Evolutionary conservation across 164 flowering plant species (phyloP).

Genomic region (Stephania yunnanensis): DNA sequence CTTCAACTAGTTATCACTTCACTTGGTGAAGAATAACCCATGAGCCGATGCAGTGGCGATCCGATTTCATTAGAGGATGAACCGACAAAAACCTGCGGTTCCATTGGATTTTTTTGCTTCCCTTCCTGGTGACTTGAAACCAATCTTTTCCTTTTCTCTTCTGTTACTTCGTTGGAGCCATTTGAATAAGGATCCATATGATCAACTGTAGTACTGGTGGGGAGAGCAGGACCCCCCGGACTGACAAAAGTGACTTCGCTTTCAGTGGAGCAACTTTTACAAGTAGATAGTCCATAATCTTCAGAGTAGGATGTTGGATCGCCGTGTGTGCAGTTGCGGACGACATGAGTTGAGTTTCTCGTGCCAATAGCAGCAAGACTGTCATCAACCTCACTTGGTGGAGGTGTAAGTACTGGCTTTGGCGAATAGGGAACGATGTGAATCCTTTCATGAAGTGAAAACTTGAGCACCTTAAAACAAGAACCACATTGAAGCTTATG

Average conservation of each 20-base stretch:
- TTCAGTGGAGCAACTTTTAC: conserved; percentile 44
- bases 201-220: conserved; percentile 5
- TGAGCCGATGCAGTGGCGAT: conserved; percentile 66
- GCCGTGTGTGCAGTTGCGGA: conserved; percentile 13
- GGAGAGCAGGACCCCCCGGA: conserved; percentile 11
- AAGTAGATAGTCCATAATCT: conserved; percentile 34
- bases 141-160: conserved; percentile 18
- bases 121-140: conserved; percentile 6
- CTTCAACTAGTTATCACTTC: conserved; percentile 24
- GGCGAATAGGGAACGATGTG: conserved; percentile 35
- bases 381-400: conserved; percentile 32
- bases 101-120: conserved; percentile 14
- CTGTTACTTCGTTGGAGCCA: conserved; percentile 11
- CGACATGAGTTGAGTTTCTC: conserved; percentile 15
- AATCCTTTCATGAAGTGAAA: conserved; percentile 34
- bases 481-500: conserved; percentile 57
- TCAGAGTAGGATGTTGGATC: conserved; percentile 48
- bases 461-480: conserved; percentile 52
- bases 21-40: conserved; percentile 73
- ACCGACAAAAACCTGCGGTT: conserved; percentile 13
- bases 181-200: conserved; percentile 11
- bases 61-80: conserved; percentile 14
- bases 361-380: conserved; percentile 9
- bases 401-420: conserved; percentile 22
- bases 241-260: conserved; percentile 22